Percentiles rank a stretch among this genome's conserved stretches.
Evolutionary conservation across 2,329 filamentous ascomycete species (phyloP).

Genomic region (Polychaeton citri): DNA sequence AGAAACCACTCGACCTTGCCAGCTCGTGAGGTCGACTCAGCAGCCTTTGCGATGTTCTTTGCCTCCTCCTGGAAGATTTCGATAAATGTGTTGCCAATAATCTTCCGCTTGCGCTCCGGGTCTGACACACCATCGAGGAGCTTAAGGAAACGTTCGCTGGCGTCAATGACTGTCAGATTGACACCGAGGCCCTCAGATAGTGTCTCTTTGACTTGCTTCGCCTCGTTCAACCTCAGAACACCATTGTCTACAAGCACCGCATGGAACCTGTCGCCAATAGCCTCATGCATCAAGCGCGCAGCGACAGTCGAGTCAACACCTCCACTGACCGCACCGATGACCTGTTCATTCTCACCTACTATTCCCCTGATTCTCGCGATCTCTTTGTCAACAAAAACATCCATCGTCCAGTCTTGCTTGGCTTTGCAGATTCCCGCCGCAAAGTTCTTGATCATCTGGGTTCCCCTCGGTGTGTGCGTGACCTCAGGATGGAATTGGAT

Average conservation of each 20-base stretch:
- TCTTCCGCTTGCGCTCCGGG: constrained; percentile 80
- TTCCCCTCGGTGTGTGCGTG: constrained; percentile 57
- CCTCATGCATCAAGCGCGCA: constrained; percentile 71
- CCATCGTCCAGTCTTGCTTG: constrained; percentile 70
- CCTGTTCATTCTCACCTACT: constrained; percentile 70
- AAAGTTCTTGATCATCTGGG: constrained; percentile 66
- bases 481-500: constrained; percentile 89
- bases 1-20: constrained; percentile 76
- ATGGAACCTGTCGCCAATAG: constrained; percentile 75
- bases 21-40: constrained; percentile 51
- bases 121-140: constrained; percentile 59
- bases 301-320: constrained; percentile 86
- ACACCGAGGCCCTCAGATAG: constrained; percentile 71
- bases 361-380: constrained; percentile 66
- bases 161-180: constrained; percentile 80
- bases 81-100: constrained; percentile 73
- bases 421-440: constrained; percentile 69
- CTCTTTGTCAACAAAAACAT: constrained; percentile 67
- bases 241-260: constrained; percentile 80
- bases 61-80: constrained; percentile 75
- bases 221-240: constrained; percentile 76
- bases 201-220: constrained; percentile 64
- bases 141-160: constrained; percentile 60
- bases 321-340: constrained; percentile 66
- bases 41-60: constrained; percentile 57